phyloP scores from a whole-genome alignment of 371 early-diverging fungal genomes.

The Apophysomyces elegans region DNA sequence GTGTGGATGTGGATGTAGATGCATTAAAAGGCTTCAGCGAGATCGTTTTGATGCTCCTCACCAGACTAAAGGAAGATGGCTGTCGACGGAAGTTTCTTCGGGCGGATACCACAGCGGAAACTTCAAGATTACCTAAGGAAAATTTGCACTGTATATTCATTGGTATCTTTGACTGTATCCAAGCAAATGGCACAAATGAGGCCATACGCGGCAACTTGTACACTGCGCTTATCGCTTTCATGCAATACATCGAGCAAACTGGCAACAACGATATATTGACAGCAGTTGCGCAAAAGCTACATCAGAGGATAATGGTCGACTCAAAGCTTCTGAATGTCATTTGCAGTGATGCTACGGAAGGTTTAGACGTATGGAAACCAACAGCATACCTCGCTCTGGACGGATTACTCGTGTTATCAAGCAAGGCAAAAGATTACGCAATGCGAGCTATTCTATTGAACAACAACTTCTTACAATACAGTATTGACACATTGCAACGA shows the following conservation, averaged over 20 bases:
- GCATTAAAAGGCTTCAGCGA: conserved; percentile 44
- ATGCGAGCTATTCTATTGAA: conserved; percentile 51
- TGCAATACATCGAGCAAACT: conserved; percentile 58
- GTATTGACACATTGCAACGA: conserved; percentile 58
- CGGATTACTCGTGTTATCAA: conserved; percentile 38
- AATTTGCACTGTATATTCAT: conserved; percentile 56
- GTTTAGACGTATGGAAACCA: conserved; percentile 74
- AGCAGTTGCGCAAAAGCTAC: conserved; percentile 3
- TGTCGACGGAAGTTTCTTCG: neutral
- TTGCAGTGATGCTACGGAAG: conserved; percentile 22
- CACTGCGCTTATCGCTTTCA: conserved; percentile 68
- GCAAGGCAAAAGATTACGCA: neutral
- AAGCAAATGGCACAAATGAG: conserved; percentile 54
- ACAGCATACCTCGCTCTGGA: conserved; percentile 78
- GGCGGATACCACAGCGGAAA: conserved; percentile 7
- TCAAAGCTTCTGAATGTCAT: conserved; percentile 35
- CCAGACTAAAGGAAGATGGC: conserved; percentile 37
- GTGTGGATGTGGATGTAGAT: conserved; percentile 17
- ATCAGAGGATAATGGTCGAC: conserved; percentile 15
- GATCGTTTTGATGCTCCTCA: conserved; percentile 57
- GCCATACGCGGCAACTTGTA: conserved; percentile 81
- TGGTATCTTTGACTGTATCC: conserved; percentile 66
- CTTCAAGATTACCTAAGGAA: conserved; percentile 53
- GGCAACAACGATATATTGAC: conserved; percentile 1
- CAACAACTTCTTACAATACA: conserved; percentile 65